Evolutionary conservation across 1,284 basidiomycete species (phyloP), one percentile per base, ranked within the genome.

Genomic region (Pseudozyma sp.): DNA sequence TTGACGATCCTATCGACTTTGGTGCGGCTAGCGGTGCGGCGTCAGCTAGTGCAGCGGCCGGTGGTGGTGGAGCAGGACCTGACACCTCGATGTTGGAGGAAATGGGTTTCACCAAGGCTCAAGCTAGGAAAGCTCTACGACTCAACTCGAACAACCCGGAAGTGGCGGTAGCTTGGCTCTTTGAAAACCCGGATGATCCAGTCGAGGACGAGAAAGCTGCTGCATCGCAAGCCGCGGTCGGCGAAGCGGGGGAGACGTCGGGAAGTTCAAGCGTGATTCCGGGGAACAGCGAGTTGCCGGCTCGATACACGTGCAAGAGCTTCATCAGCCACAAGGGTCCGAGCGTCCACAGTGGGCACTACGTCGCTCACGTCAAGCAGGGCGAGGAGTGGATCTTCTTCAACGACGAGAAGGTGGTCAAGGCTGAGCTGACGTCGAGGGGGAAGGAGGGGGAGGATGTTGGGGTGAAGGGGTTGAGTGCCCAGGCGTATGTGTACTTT

Each of bases 321-420:
- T 98, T 98, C 86, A 90, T 99, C 80, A 97, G 94, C 59, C 96
- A 99, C 87, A 98, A 97, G 80, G 96, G 95, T 0, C 92, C 94
- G 0, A 61, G 57, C 16, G 68, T 75, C 2, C 73, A 75, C 84
- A 94, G 93, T 0, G 95, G 94, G 0, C 95, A 97, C 82, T 98
- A 97, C 80, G 92, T 94, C 19, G 92, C 92, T 29, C 93, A 95
- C 82, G 88, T 94, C 42, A 87, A 88, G 43, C 85, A 54, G 1
- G 65, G 45, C 0, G 46, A 67, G 0, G 64, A 61, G 5, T 81
- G 80, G 80, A 43, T 75, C 5, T 76, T 80, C 17, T 81, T 69
- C 60, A 81, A 81, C 48, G 64, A 68, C 30, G 62, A 70, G 52
- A 73, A 79, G 61, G 77, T 79, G 10, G 77, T 79, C 42, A 63